These are phyloP conservation scores for Megacollybia platyphylla DNA, from an alignment of 1,284 basidiomycete genomes.

Conservation along the genomic window DNA sequence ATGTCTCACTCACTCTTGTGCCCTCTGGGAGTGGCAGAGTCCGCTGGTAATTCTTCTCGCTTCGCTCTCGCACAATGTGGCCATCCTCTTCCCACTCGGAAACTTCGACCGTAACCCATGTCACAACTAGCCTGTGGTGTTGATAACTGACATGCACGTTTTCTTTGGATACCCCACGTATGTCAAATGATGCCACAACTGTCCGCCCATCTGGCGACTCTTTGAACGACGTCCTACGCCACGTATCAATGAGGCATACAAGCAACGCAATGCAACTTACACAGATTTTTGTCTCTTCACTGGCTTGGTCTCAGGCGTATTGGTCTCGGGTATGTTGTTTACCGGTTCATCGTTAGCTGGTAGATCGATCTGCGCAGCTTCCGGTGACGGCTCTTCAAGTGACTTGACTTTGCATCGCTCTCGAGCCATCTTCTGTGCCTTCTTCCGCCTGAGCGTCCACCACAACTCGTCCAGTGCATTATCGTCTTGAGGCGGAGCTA, in stretches of 20 bases:
- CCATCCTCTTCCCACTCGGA: constrained; percentile 48
- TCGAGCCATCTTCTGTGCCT: constrained; percentile 48
- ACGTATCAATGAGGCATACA: constrained; percentile 5
- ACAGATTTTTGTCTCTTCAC: constrained; percentile 44
- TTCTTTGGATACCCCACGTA: constrained; percentile 53
- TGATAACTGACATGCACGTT: constrained; percentile 65
- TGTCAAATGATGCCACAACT: constrained; percentile 42
- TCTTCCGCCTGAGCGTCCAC: constrained; percentile 46
- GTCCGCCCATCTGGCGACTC: constrained; percentile 54
- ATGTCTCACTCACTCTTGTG: constrained; percentile 21
- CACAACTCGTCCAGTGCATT: constrained; percentile 46
- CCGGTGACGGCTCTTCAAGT: constrained; percentile 13
- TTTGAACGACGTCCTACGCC: constrained; percentile 43
- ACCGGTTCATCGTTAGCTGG: background rate
- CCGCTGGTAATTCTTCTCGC: constrained; percentile 35
- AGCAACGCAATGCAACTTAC: constrained; percentile 20
- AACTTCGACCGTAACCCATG: constrained; percentile 48
- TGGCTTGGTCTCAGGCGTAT: constrained; percentile 8
- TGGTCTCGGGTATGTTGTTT: no score
- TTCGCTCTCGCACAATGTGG: constrained; percentile 43
- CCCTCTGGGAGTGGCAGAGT: constrained; percentile 32
- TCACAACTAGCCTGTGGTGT: constrained; percentile 45
- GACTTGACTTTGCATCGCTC: constrained; percentile 56
- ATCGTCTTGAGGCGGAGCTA: constrained; percentile 25
- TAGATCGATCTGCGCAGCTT: background rate